A percentile compares a stretch with the other conserved stretches of the same genome.
phyloP scores from a whole-genome alignment of 352 stramenopile species.

The Phytophthora crassamura region DNA sequence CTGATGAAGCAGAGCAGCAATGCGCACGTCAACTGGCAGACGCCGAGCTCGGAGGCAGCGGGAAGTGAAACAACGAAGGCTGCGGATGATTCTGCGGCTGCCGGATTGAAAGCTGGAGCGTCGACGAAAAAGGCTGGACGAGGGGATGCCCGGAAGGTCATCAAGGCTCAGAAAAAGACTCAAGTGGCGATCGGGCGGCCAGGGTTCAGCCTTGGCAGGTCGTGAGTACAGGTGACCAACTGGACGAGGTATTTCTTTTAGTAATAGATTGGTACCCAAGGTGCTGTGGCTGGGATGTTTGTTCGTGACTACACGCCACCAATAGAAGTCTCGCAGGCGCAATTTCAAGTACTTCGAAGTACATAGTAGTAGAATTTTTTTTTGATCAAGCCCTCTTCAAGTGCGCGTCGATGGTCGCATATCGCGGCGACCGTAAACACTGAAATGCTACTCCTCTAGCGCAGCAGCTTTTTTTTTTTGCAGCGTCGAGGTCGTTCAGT shows the following conservation, averaged over 20 bases:
- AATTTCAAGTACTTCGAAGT: too few relatives aligned
- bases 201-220: slow-evolving; percentile 80
- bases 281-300: too few relatives aligned
- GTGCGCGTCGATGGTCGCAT: too few relatives aligned
- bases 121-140: slow-evolving; percentile 44
- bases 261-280: too few relatives aligned
- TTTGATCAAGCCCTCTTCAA: too few relatives aligned
- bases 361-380: too few relatives aligned
- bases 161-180: slow-evolving; percentile 73
- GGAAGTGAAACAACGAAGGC: slow-evolving; percentile 7
- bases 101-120: slow-evolving; percentile 3
- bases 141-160: slow-evolving; percentile 50
- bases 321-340: too few relatives aligned
- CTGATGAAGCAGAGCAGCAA: slow-evolving; percentile 94
- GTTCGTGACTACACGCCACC: too few relatives aligned
- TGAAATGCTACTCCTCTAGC: too few relatives aligned
- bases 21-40: slow-evolving; percentile 71
- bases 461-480: too few relatives aligned
- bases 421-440: too few relatives aligned
- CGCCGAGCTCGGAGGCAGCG: slow-evolving; percentile 3
- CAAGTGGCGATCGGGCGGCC: slow-evolving; percentile 82
- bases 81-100: slow-evolving; percentile 3
- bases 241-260: not conserved
- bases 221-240: slow-evolving; percentile 30
- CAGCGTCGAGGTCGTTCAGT: too few relatives aligned